A percentile compares a stretch with the other conserved stretches of the same genome.
phyloP scores from a whole-genome alignment of 306 rosid species.

The Dalbergia cultrata region DNA sequence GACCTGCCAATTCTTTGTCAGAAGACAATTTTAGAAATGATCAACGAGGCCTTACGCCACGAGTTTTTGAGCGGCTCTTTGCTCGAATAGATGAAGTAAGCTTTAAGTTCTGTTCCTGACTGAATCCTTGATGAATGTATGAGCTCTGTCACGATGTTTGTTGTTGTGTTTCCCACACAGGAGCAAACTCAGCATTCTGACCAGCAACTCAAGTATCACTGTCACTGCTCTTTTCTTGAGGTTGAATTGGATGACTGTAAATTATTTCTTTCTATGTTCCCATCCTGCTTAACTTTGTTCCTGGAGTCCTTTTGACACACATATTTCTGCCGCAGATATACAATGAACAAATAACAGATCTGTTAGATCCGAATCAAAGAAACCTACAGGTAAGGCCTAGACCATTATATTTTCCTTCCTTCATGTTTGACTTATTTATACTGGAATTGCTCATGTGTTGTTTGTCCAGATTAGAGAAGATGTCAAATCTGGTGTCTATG shows the following conservation, averaged over 20 bases:
- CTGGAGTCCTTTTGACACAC: conserved; percentile 38
- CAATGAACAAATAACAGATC: conserved; percentile 92
- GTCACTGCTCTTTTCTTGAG: conserved; percentile 90
- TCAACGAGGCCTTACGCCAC: conserved; percentile 84
- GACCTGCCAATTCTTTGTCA: conserved; percentile 79
- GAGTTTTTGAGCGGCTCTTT: conserved; percentile 83
- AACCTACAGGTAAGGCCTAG: conserved; percentile 70
- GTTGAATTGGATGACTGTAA: conserved; percentile 49
- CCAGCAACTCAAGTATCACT: conserved; percentile 76
- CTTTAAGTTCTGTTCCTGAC: neutral
- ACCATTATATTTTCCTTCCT: neutral
- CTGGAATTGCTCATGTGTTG: conserved; percentile 10
- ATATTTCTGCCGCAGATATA: conserved; percentile 72
- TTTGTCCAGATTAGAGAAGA: conserved; percentile 86
- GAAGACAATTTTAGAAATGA: conserved; percentile 60
- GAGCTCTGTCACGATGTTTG: conserved; percentile 16
- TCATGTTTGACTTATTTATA: conserved; percentile 25
- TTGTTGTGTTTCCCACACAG: conserved; percentile 51
- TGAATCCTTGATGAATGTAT: conserved; percentile 17
- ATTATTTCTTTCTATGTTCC: conserved; percentile 28
- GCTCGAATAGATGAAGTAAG: conserved; percentile 79
- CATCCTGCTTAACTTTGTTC: conserved; percentile 32
- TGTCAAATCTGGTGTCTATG: conserved; percentile 94
- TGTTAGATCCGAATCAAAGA: conserved; percentile 84
- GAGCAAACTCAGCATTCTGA: conserved; percentile 85